Percentiles rank a stretch among this genome's conserved stretches.
Conservation (phyloP, 2,329 filamentous ascomycete genomes). For the Chaetomium sp. region DNA sequence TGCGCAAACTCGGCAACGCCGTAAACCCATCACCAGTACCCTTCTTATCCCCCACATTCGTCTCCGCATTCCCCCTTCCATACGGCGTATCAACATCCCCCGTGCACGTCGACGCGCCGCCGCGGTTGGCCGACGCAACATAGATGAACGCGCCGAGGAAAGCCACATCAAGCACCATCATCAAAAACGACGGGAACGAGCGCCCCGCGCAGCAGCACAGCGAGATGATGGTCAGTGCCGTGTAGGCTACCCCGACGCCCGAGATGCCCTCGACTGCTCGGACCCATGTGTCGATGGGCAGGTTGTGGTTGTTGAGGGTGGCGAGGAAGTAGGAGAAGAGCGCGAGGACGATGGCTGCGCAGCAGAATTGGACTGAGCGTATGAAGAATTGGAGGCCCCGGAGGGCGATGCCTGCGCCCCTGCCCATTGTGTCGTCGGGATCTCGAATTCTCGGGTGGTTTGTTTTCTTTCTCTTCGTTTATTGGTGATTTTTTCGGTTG, state of each 20-base stretch:
- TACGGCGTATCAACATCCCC: conserved; percentile 59
- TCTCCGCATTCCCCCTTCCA: conserved; percentile 53
- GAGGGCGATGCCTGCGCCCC: conserved; percentile 53
- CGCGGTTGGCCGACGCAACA: conserved; percentile 66
- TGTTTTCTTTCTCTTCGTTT: no score
- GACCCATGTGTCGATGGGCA: conserved; percentile 56
- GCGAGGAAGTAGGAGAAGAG: conserved; percentile 83
- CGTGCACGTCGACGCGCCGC: conserved; percentile 59
- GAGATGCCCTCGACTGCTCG: conserved; percentile 74
- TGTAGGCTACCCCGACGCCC: conserved; percentile 69
- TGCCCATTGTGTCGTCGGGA: conserved; percentile 44
- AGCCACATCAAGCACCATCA: conserved; percentile 67
- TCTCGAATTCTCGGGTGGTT: no score
- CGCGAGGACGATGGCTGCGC: conserved; percentile 65
- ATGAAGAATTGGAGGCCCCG: conserved; percentile 64
- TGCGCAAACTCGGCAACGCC: conserved; percentile 39
- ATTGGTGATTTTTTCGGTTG: no score
- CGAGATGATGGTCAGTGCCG: conserved; percentile 62
- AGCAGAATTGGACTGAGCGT: conserved; percentile 67
- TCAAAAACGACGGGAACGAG: conserved; percentile 64
- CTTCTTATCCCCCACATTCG: conserved; percentile 40
- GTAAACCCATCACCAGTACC: conserved; percentile 37
- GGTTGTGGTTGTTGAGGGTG: conserved; percentile 58
- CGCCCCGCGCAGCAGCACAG: conserved; percentile 76
- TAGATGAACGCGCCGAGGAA: conserved; percentile 77